A percentile compares a stretch with the other conserved stretches of the same genome.
Conservation (phyloP, 208 protist genomes). For the Leishmania lainsoni region DNA sequence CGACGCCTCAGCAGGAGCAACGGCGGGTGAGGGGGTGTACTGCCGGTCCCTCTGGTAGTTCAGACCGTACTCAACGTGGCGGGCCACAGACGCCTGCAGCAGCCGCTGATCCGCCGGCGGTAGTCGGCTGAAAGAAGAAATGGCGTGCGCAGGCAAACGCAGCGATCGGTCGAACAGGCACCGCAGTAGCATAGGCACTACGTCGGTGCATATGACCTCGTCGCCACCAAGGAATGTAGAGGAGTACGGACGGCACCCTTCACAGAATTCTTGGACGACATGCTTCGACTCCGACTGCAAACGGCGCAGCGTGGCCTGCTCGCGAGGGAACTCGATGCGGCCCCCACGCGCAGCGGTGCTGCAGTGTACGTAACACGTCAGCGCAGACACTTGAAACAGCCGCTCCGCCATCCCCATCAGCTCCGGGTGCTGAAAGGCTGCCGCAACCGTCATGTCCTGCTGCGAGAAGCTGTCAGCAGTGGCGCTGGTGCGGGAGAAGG, state of each 20-base stretch:
- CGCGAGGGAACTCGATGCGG: conserved; percentile 46
- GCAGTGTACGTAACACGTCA: conserved; percentile 56
- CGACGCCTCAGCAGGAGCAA: not conserved
- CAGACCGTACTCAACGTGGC: conserved; percentile 75
- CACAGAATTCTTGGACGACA: conserved; percentile 44
- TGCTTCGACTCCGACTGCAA: conserved; percentile 40
- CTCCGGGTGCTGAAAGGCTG: conserved; percentile 40
- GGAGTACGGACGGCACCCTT: conserved; percentile 42
- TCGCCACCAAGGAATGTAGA: conserved; percentile 36
- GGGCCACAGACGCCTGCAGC: conserved; percentile 47
- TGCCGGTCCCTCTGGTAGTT: conserved; percentile 46
- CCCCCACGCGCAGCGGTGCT: conserved; percentile 39
- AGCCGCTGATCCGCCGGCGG: conserved; percentile 40
- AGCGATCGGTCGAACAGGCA: conserved; percentile 61
- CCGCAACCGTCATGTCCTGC: conserved; percentile 55
- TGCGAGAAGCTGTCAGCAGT: conserved; percentile 51
- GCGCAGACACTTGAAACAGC: conserved; percentile 53
- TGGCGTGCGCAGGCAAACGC: conserved; percentile 48
- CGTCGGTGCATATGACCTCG: conserved; percentile 38
- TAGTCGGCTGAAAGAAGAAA: conserved; percentile 39
- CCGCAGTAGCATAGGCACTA: conserved; percentile 55
- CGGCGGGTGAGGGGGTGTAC: conserved; percentile 6
- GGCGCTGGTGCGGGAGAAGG: conserved; percentile 44
- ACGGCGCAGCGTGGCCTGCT: conserved; percentile 35
- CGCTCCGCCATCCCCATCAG: conserved; percentile 40